A percentile compares a stretch with the other conserved stretches of the same genome.
phyloP scores from a whole-genome alignment of 164 flowering plant genomes.

The Umbellularia californica region DNA sequence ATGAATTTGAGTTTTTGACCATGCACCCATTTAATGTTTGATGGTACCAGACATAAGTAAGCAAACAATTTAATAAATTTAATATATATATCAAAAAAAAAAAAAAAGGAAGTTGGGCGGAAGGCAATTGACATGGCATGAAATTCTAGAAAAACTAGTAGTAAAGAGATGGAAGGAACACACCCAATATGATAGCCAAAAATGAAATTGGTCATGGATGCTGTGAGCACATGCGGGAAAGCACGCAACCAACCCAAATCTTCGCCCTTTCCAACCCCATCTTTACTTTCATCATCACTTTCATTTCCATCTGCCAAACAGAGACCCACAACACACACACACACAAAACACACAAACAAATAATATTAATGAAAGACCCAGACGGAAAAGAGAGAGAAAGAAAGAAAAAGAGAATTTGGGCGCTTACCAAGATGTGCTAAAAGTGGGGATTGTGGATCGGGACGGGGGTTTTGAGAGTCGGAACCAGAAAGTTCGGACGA shows the following conservation, averaged over 20 bases:
- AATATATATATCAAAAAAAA: too few relatives aligned
- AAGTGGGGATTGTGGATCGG: too few relatives aligned
- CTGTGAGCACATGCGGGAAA: conserved; percentile 59
- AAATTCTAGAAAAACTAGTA: background rate
- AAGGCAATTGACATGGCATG: background rate
- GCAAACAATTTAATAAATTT: background rate
- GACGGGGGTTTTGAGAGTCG: too few relatives aligned
- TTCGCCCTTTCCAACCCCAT: conserved; percentile 9
- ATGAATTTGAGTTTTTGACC: too few relatives aligned
- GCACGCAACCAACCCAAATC: conserved; percentile 69
- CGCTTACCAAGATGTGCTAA: too few relatives aligned
- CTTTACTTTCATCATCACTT: background rate
- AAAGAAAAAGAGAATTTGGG: too few relatives aligned
- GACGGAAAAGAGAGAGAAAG: too few relatives aligned
- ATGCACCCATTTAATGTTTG: background rate
- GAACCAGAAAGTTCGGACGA: too few relatives aligned
- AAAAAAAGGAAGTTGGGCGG: background rate
- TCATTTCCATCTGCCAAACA: too few relatives aligned
- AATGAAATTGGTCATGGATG: conserved; percentile 70
- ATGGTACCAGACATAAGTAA: background rate
- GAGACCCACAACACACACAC: too few relatives aligned
- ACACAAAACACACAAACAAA: too few relatives aligned
- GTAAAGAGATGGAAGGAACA: background rate
- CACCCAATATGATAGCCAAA: conserved; percentile 82
- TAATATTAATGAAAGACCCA: too few relatives aligned